Conservation (phyloP, 495 filamentous ascomycete species). For the Penicillium lagena region DNA sequence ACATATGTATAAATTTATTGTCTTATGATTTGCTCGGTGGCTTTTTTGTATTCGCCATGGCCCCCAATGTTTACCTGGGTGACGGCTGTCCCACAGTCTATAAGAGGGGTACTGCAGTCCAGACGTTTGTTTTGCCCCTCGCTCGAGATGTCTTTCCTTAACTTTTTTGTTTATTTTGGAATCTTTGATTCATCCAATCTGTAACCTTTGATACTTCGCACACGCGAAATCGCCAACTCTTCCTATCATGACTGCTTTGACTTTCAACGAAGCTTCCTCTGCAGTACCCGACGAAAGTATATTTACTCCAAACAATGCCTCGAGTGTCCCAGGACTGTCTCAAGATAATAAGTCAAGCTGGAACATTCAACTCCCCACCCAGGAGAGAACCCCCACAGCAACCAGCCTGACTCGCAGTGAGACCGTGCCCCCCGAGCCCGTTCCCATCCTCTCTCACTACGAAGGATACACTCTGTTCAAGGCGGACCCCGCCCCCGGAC, state of each 20-base stretch:
- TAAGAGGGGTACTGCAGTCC: no score
- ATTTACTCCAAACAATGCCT: no score
- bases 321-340: not conserved
- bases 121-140: no score
- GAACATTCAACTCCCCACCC: not conserved
- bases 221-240: constrained; percentile 1
- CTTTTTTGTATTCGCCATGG: no score
- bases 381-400: not conserved
- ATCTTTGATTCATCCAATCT: not conserved
- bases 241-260: constrained; percentile 9
- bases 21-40: no score
- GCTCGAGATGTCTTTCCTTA: not conserved
- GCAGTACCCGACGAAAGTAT: no score
- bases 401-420: no score
- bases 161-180: not conserved
- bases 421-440: not conserved
- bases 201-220: not conserved
- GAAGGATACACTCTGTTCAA: constrained; percentile 32
- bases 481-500: constrained; percentile 19
- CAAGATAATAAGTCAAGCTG: not conserved
- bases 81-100: no score
- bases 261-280: no score
- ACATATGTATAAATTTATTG: no score
- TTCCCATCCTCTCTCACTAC: constrained; percentile 9
- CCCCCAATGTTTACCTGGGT: no score